A percentile compares a stretch with the other conserved stretches of the same genome.
Conservation (phyloP, 768 basidiomycete species). For the Panaeolus cyanescens region DNA sequence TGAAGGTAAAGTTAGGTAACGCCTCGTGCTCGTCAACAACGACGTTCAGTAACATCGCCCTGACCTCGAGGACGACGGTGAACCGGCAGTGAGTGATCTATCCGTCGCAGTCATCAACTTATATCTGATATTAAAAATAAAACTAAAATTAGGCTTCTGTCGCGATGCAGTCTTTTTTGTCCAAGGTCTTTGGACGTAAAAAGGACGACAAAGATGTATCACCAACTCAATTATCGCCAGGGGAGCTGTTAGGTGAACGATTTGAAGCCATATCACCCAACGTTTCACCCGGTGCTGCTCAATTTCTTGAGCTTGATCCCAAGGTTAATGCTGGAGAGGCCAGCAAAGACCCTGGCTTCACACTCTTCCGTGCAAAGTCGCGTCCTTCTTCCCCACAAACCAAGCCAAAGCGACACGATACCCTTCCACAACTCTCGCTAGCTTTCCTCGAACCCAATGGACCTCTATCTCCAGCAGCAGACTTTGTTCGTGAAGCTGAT, state of each 20-base stretch:
- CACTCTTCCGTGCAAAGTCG: constrained; percentile 53
- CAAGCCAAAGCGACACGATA: constrained; percentile 34
- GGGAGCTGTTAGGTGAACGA: constrained; percentile 67
- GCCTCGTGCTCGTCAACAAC: constrained; percentile 8
- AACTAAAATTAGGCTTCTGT: constrained; percentile 19
- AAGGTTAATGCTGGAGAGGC: constrained; percentile 27
- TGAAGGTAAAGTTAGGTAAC: constrained; percentile 15
- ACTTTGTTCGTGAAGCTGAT: constrained; percentile 62
- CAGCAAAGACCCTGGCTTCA: constrained; percentile 44
- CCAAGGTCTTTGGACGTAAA: constrained; percentile 78
- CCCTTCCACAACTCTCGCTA: constrained; percentile 61
- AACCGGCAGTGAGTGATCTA: constrained; percentile 18
- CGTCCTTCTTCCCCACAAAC: constrained; percentile 35
- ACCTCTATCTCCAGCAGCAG: constrained; percentile 48
- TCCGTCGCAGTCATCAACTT: not conserved
- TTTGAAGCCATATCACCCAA: constrained; percentile 69
- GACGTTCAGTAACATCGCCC: constrained; percentile 7
- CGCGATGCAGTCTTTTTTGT: constrained; percentile 69
- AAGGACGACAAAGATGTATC: constrained; percentile 57
- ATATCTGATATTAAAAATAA: constrained; percentile 11
- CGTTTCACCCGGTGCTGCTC: constrained; percentile 38
- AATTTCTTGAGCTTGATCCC: constrained; percentile 36
- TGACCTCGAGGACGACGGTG: constrained; percentile 21
- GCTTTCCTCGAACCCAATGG: constrained; percentile 57
- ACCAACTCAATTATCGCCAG: constrained; percentile 29